A percentile compares a stretch with the other conserved stretches of the same genome.
These are phyloP conservation scores for Cyphellophora attinorum DNA, from an alignment of 2,329 filamentous ascomycete species.

Conservation along the genomic window DNA sequence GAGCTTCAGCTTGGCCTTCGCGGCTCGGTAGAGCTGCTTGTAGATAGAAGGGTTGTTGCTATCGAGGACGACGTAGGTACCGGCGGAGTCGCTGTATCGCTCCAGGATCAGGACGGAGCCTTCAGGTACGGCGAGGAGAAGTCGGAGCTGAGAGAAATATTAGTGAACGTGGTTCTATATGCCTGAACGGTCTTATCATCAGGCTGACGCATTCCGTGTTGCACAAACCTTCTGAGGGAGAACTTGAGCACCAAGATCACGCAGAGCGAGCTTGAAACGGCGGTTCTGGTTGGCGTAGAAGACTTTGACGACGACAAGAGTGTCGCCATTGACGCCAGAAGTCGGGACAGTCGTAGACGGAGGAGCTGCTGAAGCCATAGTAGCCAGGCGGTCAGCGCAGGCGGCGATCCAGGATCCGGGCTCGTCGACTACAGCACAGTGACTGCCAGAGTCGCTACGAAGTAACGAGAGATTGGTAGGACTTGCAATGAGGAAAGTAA, in stretches of 20 bases:
- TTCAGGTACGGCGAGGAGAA: constrained; percentile 54
- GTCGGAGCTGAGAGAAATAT: constrained; percentile 52
- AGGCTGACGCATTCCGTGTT: constrained; percentile 3
- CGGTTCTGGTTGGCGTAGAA: constrained; percentile 64
- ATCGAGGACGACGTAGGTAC: constrained; percentile 69
- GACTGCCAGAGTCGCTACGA: too few relatives aligned
- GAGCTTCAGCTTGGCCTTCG: constrained; percentile 96
- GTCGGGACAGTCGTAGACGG: constrained; percentile 25
- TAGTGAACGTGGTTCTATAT: neutral
- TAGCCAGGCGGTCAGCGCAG: too few relatives aligned
- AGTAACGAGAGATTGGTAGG: too few relatives aligned
- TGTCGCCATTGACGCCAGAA: constrained; percentile 51
- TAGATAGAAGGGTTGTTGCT: constrained; percentile 71
- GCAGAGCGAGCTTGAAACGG: constrained; percentile 81
- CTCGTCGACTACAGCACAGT: too few relatives aligned
- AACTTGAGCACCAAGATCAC: constrained; percentile 64
- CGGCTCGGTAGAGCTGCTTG: constrained; percentile 92
- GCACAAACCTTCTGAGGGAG: constrained; percentile 75
- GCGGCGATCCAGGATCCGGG: too few relatives aligned
- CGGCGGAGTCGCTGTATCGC: constrained; percentile 90
- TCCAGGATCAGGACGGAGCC: constrained; percentile 63
- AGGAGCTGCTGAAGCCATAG: constrained; percentile 31
- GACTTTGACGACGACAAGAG: constrained; percentile 77
- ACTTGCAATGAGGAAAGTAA: too few relatives aligned
- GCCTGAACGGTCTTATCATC: neutral